Conservation (phyloP, 306 rosid genomes). For the Pachyrhizus erosus region DNA sequence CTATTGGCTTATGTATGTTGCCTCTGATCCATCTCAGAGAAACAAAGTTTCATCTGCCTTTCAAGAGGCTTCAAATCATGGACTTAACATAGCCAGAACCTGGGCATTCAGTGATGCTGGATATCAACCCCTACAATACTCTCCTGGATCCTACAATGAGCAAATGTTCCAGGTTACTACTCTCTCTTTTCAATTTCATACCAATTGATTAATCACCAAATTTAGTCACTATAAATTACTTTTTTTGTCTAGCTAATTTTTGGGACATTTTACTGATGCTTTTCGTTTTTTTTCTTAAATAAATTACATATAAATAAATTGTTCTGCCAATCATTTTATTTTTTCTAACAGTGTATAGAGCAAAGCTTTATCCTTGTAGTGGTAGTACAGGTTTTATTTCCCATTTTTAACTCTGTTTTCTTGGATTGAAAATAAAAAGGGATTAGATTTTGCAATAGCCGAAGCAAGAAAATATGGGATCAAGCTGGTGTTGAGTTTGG, state of each 20-base stretch:
- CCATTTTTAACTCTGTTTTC: not conserved
- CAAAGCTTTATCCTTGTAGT: not conserved
- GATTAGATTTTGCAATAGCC: slow-evolving; percentile 76
- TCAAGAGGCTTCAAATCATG: slow-evolving; percentile 65
- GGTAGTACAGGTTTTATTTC: not conserved
- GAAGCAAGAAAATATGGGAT: slow-evolving; percentile 82
- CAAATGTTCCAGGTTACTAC: slow-evolving; percentile 70
- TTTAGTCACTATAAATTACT: not conserved
- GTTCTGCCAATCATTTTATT: not conserved
- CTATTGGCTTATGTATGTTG: slow-evolving; percentile 88
- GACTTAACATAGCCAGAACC: slow-evolving; percentile 77
- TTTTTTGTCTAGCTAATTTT: not conserved
- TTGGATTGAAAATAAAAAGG: slow-evolving; percentile 58
- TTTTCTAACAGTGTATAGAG: not conserved
- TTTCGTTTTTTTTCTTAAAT: too few relatives aligned
- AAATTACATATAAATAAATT: too few relatives aligned
- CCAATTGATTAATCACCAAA: not conserved
- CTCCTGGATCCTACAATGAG: slow-evolving; percentile 92
- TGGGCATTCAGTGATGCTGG: slow-evolving; percentile 99
- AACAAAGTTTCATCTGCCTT: slow-evolving; percentile 71
- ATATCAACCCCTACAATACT: slow-evolving; percentile 66
- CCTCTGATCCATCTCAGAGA: slow-evolving; percentile 83
- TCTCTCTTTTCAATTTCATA: not conserved
- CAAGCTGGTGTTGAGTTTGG: slow-evolving; percentile 82
- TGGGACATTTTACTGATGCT: not conserved